Conservation (phyloP, 108 stramenopile species). For the Nitzschia sp. region DNA sequence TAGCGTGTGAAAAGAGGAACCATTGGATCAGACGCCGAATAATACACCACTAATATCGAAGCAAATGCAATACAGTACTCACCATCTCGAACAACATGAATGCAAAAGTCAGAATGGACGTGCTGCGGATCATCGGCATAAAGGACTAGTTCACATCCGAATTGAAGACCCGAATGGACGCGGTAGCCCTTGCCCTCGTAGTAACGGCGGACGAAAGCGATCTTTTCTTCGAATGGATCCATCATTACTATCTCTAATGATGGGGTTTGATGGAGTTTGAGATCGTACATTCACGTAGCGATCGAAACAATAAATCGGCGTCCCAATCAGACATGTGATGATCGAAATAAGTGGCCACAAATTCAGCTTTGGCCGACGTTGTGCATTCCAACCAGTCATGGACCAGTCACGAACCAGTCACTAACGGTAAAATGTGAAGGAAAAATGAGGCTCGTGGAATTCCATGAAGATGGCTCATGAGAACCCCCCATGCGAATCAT, state of each 20-base stretch:
- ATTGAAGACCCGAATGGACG: slow-evolving; percentile 87
- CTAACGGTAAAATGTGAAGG: no score
- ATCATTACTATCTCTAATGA: background rate
- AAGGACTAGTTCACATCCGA: slow-evolving; percentile 85
- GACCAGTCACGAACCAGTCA: no score
- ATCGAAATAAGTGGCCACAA: no score
- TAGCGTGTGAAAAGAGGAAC: background rate
- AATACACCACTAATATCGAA: background rate
- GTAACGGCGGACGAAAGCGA: slow-evolving; percentile 59
- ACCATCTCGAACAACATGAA: slow-evolving; percentile 68
- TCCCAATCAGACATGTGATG: no score
- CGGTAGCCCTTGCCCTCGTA: slow-evolving; percentile 80
- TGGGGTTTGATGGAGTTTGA: no score
- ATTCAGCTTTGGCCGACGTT: no score
- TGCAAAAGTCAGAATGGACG: slow-evolving; percentile 91
- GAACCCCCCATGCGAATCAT: no score
- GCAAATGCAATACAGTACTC: slow-evolving; percentile 3
- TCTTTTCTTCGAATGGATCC: slow-evolving; percentile 39
- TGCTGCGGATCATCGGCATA: slow-evolving; percentile 79
- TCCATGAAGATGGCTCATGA: no score
- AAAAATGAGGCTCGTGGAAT: no score
- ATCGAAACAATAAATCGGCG: no score
- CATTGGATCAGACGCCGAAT: background rate
- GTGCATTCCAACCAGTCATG: no score
- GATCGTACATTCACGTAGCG: no score